Conservation (phyloP, 2,329 filamentous ascomycete genomes). For the Exophiala mesophila region DNA sequence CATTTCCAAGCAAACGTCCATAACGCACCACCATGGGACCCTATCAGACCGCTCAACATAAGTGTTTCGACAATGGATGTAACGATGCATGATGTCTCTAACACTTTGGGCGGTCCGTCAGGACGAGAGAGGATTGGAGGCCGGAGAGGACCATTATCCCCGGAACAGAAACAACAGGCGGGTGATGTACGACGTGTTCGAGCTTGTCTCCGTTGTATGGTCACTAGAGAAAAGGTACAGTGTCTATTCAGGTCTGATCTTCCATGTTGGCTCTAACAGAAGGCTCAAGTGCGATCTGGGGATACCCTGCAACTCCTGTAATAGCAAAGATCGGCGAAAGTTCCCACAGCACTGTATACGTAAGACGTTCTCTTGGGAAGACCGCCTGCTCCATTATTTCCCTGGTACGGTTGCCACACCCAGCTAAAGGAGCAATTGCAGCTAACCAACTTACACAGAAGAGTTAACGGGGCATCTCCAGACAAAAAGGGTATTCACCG, state of each 20-base stretch:
- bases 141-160: constrained; percentile 16
- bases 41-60: constrained; percentile 8
- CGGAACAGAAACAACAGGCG: constrained; percentile 11
- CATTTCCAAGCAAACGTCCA: constrained; percentile 10
- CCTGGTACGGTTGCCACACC: constrained; percentile 8
- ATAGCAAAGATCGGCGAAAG: constrained; percentile 20
- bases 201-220: constrained; percentile 21
- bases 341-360: constrained; percentile 18
- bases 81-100: constrained; percentile 5
- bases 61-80: constrained; percentile 4
- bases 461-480: constrained; percentile 14
- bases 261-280: constrained; percentile 8
- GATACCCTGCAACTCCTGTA: constrained; percentile 12
- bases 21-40: constrained; percentile 14
- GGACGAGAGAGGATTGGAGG: constrained; percentile 13
- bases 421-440: background rate
- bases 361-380: constrained; percentile 11
- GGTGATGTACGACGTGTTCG: constrained; percentile 18
- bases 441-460: constrained; percentile 6
- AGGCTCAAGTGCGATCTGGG: constrained; percentile 18
- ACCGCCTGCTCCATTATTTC: constrained; percentile 9
- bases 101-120: background rate
- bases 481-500: constrained; percentile 2
- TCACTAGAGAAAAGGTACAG: constrained; percentile 22
- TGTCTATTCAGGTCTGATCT: background rate